Evolutionary conservation across 1,139 yeast genomes (phyloP), one percentile per base, ranked within the genome.

Genomic region (Magnusiomyces magnusii): DNA sequence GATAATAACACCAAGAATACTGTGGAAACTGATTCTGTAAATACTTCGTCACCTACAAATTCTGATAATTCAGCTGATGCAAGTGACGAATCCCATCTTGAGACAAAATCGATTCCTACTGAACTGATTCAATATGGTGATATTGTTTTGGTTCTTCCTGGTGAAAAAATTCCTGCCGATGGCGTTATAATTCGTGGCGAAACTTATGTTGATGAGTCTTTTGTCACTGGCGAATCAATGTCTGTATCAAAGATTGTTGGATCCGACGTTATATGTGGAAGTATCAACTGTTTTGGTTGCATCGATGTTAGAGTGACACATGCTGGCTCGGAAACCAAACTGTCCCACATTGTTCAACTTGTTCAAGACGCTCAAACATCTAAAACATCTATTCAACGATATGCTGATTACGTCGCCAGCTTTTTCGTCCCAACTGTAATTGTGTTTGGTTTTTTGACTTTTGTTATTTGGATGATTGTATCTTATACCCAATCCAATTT

Each of bases 141-240:
- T 71, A 78, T 88, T 51, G 86, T 91, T 0, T 78, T 89, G 49
- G 80, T 93, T 3, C 76, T 84, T 54, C 96, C 99, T 0, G 99
- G 99, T 15, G 85, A 85, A 57, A 89, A 85, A 66, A 80, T 95
- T 3, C 96, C 98, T 0, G 92, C 97, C 0, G 99, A 95, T 76
- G 99, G 99, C 44, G 69, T 78, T 9, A 83, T 95, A 25, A 73
- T 86, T 1, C 78, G 78, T 63, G 99, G 99, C 9, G 81, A 80
- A 61, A 82, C 97, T 0, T 95, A 88, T 67, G 79, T 90, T 28
- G 93, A 92, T 68, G 99, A 93, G 71, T 85, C 97, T 3, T 75
- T 91, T 39, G 78, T 93, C 59, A 92, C 99, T 0, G 99, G 99
- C 54, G 99, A 93, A 73, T 81, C 96, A 0, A 70, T 82, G 54